phyloP scores from a whole-genome alignment of 441 rosid genomes.

The Metrosideros polymorpha region DNA sequence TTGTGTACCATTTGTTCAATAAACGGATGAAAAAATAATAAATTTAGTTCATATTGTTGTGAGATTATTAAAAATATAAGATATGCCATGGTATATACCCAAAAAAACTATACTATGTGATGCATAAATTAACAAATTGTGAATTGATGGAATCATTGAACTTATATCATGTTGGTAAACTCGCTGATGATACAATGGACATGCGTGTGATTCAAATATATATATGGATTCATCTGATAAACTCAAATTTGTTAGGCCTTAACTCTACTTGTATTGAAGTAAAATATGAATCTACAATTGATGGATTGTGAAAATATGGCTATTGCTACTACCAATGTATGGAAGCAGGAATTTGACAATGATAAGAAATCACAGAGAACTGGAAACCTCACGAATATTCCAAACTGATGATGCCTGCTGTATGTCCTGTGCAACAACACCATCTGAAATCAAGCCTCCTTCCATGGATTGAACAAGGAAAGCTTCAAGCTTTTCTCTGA shows the following conservation, averaged over 20 bases:
- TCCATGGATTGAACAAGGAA: constrained; percentile 72
- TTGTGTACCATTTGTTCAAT: neutral
- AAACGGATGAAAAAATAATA: neutral
- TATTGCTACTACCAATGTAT: neutral
- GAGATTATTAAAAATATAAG: neutral
- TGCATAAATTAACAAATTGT: neutral
- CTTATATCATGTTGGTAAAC: neutral
- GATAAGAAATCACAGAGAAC: neutral
- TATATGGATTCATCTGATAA: neutral
- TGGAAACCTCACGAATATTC: constrained; percentile 80
- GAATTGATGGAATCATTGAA: neutral
- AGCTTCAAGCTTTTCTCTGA: constrained; percentile 90
- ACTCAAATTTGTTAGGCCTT: neutral
- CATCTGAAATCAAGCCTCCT: constrained; percentile 79
- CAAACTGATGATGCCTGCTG: constrained; percentile 88
- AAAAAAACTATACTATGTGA: neutral
- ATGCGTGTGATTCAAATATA: neutral
- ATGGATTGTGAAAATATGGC: neutral
- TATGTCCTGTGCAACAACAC: constrained; percentile 88
- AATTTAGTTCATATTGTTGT: neutral
- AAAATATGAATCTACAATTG: neutral
- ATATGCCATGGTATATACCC: neutral
- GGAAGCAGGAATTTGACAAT: neutral
- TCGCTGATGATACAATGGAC: neutral
- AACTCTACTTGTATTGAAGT: neutral